Conservation (phyloP, 1,284 basidiomycete genomes). For the Leccinum fuscescens region DNA sequence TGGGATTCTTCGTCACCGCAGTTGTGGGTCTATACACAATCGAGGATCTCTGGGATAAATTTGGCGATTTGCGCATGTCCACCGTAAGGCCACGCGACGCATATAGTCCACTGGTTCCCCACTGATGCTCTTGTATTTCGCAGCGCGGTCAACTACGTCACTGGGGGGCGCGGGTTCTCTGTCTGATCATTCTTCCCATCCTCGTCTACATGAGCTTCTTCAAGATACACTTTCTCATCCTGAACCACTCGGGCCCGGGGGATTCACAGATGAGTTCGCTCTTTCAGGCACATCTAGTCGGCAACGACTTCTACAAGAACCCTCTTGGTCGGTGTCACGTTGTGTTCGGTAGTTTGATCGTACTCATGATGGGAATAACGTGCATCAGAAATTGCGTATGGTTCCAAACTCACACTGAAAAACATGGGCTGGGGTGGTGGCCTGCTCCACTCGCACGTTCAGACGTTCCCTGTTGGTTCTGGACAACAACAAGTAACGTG, state of each 20-base stretch:
- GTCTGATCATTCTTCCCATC: slow-evolving; percentile 88
- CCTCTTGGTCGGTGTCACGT: slow-evolving; percentile 65
- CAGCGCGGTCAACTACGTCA: slow-evolving; percentile 85
- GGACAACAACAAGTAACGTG: slow-evolving; percentile 97
- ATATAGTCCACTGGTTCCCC: background rate
- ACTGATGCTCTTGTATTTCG: slow-evolving; percentile 10
- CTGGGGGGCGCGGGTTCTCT: slow-evolving; percentile 85
- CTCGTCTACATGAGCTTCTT: slow-evolving; percentile 96
- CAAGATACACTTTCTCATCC: slow-evolving; percentile 93
- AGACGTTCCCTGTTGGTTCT: slow-evolving; percentile 92
- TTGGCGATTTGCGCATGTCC: slow-evolving; percentile 93
- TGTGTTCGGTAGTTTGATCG: background rate
- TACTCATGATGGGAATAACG: slow-evolving; percentile 3
- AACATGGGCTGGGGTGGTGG: slow-evolving; percentile 99
- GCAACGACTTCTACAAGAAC: slow-evolving; percentile 89
- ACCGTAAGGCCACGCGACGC: slow-evolving; percentile 52
- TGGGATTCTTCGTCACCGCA: slow-evolving; percentile 93
- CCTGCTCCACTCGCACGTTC: slow-evolving; percentile 93
- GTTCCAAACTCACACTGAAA: slow-evolving; percentile 91
- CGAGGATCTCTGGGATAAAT: slow-evolving; percentile 98
- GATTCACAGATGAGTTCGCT: slow-evolving; percentile 98
- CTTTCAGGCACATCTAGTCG: slow-evolving; percentile 95
- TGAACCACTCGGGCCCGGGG: slow-evolving; percentile 93
- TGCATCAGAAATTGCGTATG: slow-evolving; percentile 77
- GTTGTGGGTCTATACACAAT: slow-evolving; percentile 95